A percentile compares a stretch with the other conserved stretches of the same genome.
These are phyloP conservation scores for Colletotrichum melonis DNA, from an alignment of 2,329 filamentous ascomycete species.

Conservation along the genomic window DNA sequence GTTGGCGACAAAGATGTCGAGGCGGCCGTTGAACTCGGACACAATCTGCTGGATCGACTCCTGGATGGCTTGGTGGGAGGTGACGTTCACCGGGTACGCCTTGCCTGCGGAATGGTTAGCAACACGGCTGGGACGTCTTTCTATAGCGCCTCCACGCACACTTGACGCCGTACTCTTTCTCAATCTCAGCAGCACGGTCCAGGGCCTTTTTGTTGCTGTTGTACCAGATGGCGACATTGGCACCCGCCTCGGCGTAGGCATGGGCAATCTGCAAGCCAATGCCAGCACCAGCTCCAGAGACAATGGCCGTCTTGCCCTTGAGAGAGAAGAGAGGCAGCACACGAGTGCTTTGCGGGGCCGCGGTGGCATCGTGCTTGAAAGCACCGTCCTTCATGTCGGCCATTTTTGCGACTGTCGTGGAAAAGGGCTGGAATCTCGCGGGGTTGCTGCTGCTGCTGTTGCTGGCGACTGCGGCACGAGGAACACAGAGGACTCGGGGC, in stretches of 20 bases:
- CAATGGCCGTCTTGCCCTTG: conserved; percentile 76
- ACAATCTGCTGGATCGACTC: conserved; percentile 64
- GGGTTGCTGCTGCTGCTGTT: conserved; percentile 2
- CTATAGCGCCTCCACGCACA: conserved; percentile 56
- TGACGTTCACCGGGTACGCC: conserved; percentile 72
- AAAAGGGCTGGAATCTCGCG: conserved; percentile 30
- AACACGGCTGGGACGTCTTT: background rate
- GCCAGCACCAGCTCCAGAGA: conserved; percentile 74
- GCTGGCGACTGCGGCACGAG: conserved; percentile 15
- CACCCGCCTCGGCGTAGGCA: conserved; percentile 75
- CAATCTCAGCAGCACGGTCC: conserved; percentile 71
- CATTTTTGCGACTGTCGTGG: conserved; percentile 42
- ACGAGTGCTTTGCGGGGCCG: conserved; percentile 56
- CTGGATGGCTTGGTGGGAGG: conserved; percentile 62
- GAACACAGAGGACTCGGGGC: conserved; percentile 21
- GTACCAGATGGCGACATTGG: conserved; percentile 80
- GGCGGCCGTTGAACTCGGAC: conserved; percentile 76
- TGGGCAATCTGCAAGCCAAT: conserved; percentile 75
- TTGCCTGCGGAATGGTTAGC: conserved; percentile 53
- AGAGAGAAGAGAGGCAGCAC: conserved; percentile 76
- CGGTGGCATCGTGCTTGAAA: conserved; percentile 69
- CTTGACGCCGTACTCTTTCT: conserved; percentile 74
- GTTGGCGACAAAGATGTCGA: conserved; percentile 85
- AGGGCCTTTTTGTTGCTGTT: conserved; percentile 75
- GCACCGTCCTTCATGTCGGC: conserved; percentile 57